phyloP scores from a whole-genome alignment of 805 yeast species.

The Cyberlindnera petersonii region DNA sequence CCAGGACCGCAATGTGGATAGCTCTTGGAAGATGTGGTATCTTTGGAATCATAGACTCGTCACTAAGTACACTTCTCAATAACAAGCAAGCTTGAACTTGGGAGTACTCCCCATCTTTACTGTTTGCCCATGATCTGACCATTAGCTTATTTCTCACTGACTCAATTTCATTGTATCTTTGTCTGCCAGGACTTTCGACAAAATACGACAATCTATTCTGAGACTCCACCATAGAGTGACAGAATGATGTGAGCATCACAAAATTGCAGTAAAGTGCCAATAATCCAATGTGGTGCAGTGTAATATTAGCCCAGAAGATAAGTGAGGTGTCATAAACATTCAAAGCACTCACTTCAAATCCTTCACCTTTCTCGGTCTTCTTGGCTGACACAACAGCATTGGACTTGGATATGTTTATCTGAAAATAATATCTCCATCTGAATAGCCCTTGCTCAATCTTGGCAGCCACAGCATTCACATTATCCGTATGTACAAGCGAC shows the following conservation, averaged over 20 bases:
- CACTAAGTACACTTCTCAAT: constrained; percentile 25
- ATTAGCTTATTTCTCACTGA: constrained; percentile 12
- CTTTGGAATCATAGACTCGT: constrained; percentile 22
- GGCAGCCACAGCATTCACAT: constrained; percentile 14
- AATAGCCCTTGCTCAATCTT: constrained; percentile 31
- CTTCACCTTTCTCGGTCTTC: too few species aligned
- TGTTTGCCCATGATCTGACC: constrained; percentile 26
- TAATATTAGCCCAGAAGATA: constrained; percentile 33
- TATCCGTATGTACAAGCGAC: too few species aligned
- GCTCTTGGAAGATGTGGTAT: constrained; percentile 28
- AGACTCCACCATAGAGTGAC: constrained; percentile 1
- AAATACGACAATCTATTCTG: constrained; percentile 11
- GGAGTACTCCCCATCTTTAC: constrained; percentile 28
- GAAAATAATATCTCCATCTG: constrained; percentile 35
- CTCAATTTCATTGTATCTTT: constrained; percentile 14
- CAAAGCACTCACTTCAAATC: constrained; percentile 11
- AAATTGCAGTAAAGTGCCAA: constrained; percentile 29
- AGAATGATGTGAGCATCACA: constrained; percentile 17
- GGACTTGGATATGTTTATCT: constrained; percentile 12
- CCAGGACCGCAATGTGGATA: constrained; percentile 16
- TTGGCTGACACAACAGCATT: too few species aligned
- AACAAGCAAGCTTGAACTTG: constrained; percentile 29
- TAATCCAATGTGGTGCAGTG: constrained; percentile 27
- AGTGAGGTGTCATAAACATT: constrained; percentile 34
- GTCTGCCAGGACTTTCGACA: constrained; percentile 12